Conservation (phyloP, 257 asterid species). For the Solanum sitiens region DNA sequence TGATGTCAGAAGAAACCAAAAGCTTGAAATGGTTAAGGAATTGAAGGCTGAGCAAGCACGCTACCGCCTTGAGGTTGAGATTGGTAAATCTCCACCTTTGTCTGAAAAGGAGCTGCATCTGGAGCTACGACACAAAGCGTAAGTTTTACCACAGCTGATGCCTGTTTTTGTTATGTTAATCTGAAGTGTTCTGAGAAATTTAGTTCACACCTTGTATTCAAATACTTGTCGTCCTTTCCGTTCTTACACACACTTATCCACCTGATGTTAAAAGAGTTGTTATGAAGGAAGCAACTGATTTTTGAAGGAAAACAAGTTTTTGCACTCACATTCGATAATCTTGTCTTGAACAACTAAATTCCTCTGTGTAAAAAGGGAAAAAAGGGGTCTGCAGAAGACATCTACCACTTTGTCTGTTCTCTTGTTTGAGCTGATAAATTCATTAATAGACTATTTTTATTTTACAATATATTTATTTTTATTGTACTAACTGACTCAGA, state of each 20-base stretch:
- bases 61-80: conserved; percentile 88
- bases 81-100: conserved; percentile 94
- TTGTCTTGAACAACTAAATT: neutral
- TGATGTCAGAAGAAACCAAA: conserved; percentile 74
- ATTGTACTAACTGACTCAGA: neutral
- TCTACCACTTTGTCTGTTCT: neutral
- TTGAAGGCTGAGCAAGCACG: conserved; percentile 74
- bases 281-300: neutral
- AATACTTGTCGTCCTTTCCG: neutral
- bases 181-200: neutral
- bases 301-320: neutral
- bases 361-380: neutral
- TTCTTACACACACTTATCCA: neutral
- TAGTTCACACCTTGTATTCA: neutral
- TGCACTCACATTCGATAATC: neutral
- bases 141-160: conserved; percentile 18
- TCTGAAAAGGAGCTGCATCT: conserved; percentile 73
- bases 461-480: neutral
- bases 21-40: conserved; percentile 75
- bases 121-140: conserved; percentile 83
- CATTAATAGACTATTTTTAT: neutral
- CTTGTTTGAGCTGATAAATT: neutral
- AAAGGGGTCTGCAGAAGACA: neutral
- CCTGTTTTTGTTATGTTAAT: neutral
- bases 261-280: neutral